Base-by-base conservation (phyloP, 768 basidiomycete species). In the Suillus spraguei region DNA sequence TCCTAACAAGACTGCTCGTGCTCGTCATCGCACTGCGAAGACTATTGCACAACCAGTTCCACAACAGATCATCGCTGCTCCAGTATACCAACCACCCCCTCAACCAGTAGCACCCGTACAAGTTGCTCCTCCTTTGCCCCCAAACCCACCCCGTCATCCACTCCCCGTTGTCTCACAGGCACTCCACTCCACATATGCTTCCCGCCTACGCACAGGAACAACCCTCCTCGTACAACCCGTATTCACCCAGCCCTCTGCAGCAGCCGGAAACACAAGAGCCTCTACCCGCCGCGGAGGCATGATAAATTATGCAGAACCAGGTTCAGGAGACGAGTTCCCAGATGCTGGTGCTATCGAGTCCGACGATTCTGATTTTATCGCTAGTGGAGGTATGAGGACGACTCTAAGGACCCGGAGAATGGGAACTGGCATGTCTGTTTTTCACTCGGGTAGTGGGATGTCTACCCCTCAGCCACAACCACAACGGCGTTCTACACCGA, bases 171-270 rank as follows among this genome's bases (percentile, higher is more conserved):
- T 77, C 0, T 75, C 83, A 0, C 97, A 98, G 72, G 95, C 91
- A 0, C 77, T 87, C 16, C 82, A 86, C 62, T 90, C 94, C 0
- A 91, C 93, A 2, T 99, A 97, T 73, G 81, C 95, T 0, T 91
- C 95, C 7, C 85, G 97, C n/a, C 79, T 99, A 59, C 88, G 92
- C 32, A 96, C 97, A 0, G 97, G 97, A 17, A 83, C 90, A 4
- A 91, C 94, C 0, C 86, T 95, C 7, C 86, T 99, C 67, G 84
- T 99, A 76, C 97, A 99, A 71, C 97, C 97, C 22, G 86, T 94
- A 68, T 69, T 86, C 13, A 75, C 80, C 41, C 77, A 73, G 0
- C 42, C 79, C n/a, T 67, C 83, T 9, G 71, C 85, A 1, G 67
- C 81, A 9, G 74, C 72, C 9, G 56, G 56, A 58, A 41, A 39